Evolutionary conservation across 75 land plant genomes (phyloP).

Genomic region (Picea glauca): DNA sequence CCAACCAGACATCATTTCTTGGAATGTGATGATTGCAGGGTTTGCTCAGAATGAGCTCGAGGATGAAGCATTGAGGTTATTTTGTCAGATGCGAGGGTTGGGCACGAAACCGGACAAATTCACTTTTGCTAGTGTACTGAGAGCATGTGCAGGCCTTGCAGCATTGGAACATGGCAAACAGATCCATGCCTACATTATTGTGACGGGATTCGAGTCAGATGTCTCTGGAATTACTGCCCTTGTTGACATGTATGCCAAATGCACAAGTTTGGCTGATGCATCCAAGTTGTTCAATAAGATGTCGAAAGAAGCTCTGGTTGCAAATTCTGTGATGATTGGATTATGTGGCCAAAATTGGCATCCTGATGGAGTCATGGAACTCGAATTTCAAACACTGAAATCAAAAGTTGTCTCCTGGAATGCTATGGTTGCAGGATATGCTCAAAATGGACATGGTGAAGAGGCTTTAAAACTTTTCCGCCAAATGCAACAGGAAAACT

Average conservation of each 20-base stretch:
- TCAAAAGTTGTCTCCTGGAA: not conserved
- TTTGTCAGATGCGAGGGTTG: constrained; percentile 15
- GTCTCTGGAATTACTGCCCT: constrained; percentile 35
- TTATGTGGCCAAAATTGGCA: constrained; percentile 19
- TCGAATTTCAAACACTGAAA: constrained; percentile 4
- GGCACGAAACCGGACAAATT: constrained; percentile 34
- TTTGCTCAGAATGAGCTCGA: constrained; percentile 45
- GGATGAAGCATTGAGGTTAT: constrained; percentile 29
- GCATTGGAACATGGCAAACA: constrained; percentile 19
- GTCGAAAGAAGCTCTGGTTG: constrained; percentile 26
- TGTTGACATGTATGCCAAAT: constrained; percentile 62
- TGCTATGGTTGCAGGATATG: too few species aligned
- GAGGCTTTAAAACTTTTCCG: too few species aligned
- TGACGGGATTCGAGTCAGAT: constrained; percentile 34
- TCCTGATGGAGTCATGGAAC: constrained; percentile 7
- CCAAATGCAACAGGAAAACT: too few species aligned
- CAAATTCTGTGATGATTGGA: constrained; percentile 50
- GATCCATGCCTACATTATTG: constrained; percentile 31
- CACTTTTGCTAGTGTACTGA: constrained; percentile 46
- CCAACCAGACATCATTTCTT: constrained; percentile 37
- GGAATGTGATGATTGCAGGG: constrained; percentile 63
- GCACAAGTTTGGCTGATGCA: constrained; percentile 26
- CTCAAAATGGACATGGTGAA: too few species aligned
- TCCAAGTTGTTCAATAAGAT: constrained; percentile 29
- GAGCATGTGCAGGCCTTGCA: constrained; percentile 33